Evolutionary conservation across 2,329 filamentous ascomycete genomes (phyloP), one percentile per base, ranked within the genome.

Genomic region (Salinomyces thailandicus): DNA sequence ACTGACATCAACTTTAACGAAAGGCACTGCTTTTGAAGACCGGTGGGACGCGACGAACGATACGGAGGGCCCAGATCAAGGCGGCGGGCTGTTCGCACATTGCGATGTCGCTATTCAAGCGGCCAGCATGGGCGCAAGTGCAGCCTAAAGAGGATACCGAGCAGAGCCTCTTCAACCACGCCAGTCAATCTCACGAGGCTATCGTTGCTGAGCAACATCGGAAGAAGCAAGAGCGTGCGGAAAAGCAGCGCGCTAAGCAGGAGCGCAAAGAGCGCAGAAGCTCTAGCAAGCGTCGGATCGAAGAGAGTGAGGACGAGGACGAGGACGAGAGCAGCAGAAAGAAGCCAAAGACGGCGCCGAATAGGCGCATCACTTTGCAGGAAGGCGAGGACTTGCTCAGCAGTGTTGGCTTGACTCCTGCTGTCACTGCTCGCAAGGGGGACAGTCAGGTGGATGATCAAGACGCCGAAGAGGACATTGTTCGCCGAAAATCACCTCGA

Each of bases 161-260:
- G 9, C 51, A 57, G 19, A 55, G 62, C 45, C 56, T 68, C 18
- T 69, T 69, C 46, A 64, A 60, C 35, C 63, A 66, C 37, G 60
- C 62, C 2, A 56, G 52, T 34, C 51, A 58, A 15, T 48, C 48
- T 6, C 65, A 60, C 48, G 44, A 48, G 13, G 54, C 60, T 6
- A 52, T 65, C 11, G 57, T 60, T 20, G 57, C 62, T 30, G 46
- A 66, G 31, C 49, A 58, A 37, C 55, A 54, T 43, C 45, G 52
- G 28, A 56, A 41, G 47, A 52, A 45, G 44, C 52, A 44, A 26
- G 47, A 50, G 32, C 39, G 36, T 7, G 36, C 39, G 5, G 48
- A 56, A 30, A 43, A 38, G 36, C 39, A 50, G 19, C 51, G 58
- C 34, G 48, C 47, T 18, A 62, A 59, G 45, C 38, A 53, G 46